Evolutionary conservation across 2,329 filamentous ascomycete species (phyloP).

Genomic region (Trichoderma sp.): DNA sequence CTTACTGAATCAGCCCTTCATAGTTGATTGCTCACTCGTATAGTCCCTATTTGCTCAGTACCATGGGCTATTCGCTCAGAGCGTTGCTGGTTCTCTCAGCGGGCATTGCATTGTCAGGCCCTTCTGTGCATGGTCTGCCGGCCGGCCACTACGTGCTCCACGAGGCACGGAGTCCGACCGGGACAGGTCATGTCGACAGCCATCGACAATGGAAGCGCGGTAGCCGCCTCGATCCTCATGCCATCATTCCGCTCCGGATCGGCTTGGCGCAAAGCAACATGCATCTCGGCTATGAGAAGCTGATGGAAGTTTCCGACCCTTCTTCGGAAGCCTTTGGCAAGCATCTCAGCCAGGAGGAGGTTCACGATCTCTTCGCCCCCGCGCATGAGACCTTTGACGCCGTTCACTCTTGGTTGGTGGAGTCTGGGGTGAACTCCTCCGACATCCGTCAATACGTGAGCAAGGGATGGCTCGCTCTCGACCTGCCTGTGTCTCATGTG

Average conservation of each 20-base stretch:
- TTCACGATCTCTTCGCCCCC: slow-evolving; percentile 48
- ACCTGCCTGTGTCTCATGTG: slow-evolving; percentile 27
- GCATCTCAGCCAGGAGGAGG: slow-evolving; percentile 49
- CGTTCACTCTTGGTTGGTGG: slow-evolving; percentile 55
- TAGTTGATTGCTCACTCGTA: background rate
- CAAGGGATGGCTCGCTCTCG: slow-evolving; percentile 45
- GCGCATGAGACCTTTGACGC: slow-evolving; percentile 48
- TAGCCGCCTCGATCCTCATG: slow-evolving; percentile 20
- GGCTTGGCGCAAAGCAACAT: slow-evolving; percentile 50
- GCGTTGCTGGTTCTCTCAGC: slow-evolving; percentile 18
- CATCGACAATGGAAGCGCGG: slow-evolving; percentile 26
- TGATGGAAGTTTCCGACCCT: slow-evolving; percentile 49
- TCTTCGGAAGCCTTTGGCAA: slow-evolving; percentile 48
- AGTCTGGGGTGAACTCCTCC: slow-evolving; percentile 51
- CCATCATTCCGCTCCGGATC: slow-evolving; percentile 42
- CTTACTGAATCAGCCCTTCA: background rate
- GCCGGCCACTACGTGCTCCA: slow-evolving; percentile 29
- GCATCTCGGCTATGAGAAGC: slow-evolving; percentile 46
- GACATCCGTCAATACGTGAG: slow-evolving; percentile 54
- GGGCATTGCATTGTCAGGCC: slow-evolving; percentile 10
- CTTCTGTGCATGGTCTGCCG: slow-evolving; percentile 9
- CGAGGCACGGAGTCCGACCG: slow-evolving; percentile 23
- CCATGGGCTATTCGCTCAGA: slow-evolving; percentile 6
- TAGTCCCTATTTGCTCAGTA: background rate
- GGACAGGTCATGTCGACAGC: background rate